A percentile compares a stretch with the other conserved stretches of the same genome.
These are phyloP conservation scores for Suillus weaverae DNA, from an alignment of 768 basidiomycete genomes.

Conservation along the genomic window DNA sequence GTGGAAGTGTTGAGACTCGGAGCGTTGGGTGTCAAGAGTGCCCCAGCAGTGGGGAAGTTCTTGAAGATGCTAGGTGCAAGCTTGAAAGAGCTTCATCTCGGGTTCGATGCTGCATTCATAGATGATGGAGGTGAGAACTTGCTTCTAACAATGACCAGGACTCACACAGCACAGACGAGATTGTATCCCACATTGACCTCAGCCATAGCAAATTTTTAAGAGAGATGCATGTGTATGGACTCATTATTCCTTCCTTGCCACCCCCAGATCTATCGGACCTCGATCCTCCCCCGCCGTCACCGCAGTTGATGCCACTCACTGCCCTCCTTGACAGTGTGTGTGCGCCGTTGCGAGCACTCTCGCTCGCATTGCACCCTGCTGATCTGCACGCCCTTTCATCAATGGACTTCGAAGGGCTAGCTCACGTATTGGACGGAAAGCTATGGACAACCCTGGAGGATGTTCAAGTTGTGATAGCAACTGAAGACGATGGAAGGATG, in stretches of 20 bases:
- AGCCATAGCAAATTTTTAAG: constrained; percentile 24
- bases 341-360: constrained; percentile 30
- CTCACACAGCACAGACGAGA: constrained; percentile 21
- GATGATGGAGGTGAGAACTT: constrained; percentile 28
- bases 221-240: constrained; percentile 34
- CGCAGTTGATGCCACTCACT: constrained; percentile 25
- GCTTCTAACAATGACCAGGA: neutral
- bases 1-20: constrained; percentile 26
- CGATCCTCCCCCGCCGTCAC: constrained; percentile 9
- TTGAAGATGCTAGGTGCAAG: constrained; percentile 20
- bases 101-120: constrained; percentile 31
- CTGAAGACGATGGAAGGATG: constrained; percentile 28
- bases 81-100: constrained; percentile 28
- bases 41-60: constrained; percentile 27
- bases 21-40: constrained; percentile 27
- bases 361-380: constrained; percentile 32
- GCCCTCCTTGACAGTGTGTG: constrained; percentile 26
- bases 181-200: constrained; percentile 30
- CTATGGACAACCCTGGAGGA: constrained; percentile 26
- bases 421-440: constrained; percentile 21
- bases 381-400: constrained; percentile 28
- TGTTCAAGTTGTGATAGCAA: constrained; percentile 31
- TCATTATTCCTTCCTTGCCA: constrained; percentile 32
- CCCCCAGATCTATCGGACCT: constrained; percentile 23
- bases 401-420: constrained; percentile 32